These are phyloP conservation scores for Spizellomyces sp. DNA, from an alignment of 192 early-diverging fungal species.

Conservation along the genomic window DNA sequence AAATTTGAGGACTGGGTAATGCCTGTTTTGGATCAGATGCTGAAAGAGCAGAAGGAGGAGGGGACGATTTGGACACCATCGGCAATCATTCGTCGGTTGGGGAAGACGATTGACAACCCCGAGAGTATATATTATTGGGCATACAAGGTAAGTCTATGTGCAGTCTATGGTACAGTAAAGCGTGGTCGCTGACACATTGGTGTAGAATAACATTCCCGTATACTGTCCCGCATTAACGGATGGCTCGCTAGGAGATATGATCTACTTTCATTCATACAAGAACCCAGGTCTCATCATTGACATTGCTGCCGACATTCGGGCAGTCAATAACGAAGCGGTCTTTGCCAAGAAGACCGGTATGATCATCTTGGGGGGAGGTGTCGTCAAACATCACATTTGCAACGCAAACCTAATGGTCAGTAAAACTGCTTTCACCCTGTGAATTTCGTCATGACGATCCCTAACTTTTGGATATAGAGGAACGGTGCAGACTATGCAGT, in stretches of 20 bases:
- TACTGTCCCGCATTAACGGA: constrained; percentile 98
- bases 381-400: constrained; percentile 98
- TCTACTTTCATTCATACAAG: constrained; percentile 97
- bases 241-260: constrained; percentile 98
- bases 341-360: constrained; percentile 96
- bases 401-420: constrained; percentile 96
- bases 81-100: constrained; percentile 83
- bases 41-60: constrained; percentile 85
- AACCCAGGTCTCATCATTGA: constrained; percentile 94
- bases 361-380: constrained; percentile 95
- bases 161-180: background rate
- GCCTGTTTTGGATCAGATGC: constrained; percentile 90
- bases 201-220: constrained; percentile 91
- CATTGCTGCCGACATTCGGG: constrained; percentile 87
- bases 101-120: constrained; percentile 86
- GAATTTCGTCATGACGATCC: too few species aligned
- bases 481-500: constrained; percentile 98
- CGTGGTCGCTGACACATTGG: background rate
- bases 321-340: constrained; percentile 91
- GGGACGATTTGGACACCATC: constrained; percentile 89
- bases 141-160: constrained; percentile 63
- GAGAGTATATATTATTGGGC: constrained; percentile 97
- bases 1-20: constrained; percentile 99
- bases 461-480: constrained; percentile 47
- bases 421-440: background rate